phyloP scores from a whole-genome alignment of 169 alveolate species.

The Babesia sp. region DNA sequence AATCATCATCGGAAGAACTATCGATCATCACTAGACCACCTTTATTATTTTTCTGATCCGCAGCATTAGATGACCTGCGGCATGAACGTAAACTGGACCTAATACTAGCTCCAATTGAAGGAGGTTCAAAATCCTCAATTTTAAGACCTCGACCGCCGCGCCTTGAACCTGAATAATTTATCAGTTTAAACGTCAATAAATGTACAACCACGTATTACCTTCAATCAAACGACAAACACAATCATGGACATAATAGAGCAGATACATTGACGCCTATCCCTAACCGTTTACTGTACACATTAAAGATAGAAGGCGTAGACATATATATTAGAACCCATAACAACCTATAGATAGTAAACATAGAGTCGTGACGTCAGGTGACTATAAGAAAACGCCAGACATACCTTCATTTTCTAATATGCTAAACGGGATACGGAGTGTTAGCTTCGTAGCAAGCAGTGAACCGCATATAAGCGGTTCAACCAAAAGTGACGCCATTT shows the following conservation, averaged over 20 bases:
- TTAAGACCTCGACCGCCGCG: no score
- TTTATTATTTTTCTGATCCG: neutral
- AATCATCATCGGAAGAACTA: neutral
- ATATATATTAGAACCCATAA: no score
- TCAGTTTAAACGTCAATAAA: no score
- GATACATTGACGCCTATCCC: neutral
- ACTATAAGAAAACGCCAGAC: neutral
- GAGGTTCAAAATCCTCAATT: no score
- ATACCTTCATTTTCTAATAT: neutral
- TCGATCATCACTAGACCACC: neutral
- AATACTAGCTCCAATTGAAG: neutral
- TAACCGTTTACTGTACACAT: neutral
- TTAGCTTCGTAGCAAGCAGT: constrained; percentile 51
- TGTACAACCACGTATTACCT: no score
- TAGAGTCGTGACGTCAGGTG: no score
- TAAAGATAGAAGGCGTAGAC: neutral
- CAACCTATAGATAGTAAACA: no score
- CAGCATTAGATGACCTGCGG: neutral
- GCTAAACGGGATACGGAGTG: constrained; percentile 20
- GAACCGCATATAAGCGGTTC: constrained; percentile 47
- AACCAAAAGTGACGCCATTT: constrained; percentile 26
- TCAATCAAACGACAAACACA: neutral
- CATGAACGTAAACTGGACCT: neutral
- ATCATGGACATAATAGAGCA: neutral
- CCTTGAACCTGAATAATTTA: no score